These are phyloP conservation scores for Nicotiana attenuata DNA, from an alignment of 257 asterid species.

Conservation along the genomic window DNA sequence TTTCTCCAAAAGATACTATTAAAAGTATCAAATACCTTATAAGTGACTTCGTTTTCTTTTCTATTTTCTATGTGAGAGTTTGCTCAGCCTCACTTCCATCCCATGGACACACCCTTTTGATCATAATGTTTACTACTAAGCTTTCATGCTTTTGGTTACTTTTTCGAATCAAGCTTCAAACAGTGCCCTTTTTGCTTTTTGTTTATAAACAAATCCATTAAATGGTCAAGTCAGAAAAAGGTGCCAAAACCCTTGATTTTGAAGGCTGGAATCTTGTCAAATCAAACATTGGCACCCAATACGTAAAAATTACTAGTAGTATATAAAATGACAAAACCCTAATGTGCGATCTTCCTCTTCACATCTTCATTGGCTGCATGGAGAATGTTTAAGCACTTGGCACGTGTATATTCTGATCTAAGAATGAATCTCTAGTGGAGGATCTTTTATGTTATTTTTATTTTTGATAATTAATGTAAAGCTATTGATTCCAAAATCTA, in stretches of 20 bases:
- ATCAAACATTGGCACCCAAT: slow-evolving; percentile 33
- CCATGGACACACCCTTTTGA: neutral
- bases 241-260: slow-evolving; percentile 22
- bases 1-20: too few species aligned
- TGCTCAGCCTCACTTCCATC: neutral
- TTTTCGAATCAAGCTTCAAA: neutral
- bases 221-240: slow-evolving; percentile 20
- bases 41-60: too few species aligned
- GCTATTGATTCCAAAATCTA: slow-evolving; percentile 13
- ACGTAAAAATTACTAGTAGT: slow-evolving; percentile 18
- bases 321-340: neutral
- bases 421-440: slow-evolving; percentile 28
- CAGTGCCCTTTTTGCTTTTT: slow-evolving; percentile 5
- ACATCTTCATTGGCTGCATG: slow-evolving; percentile 37
- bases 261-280: slow-evolving; percentile 69
- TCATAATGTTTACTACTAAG: neutral
- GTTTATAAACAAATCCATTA: slow-evolving; percentile 1
- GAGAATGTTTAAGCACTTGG: slow-evolving; percentile 17
- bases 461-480: neutral
- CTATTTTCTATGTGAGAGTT: too few species aligned
- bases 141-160: neutral
- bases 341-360: slow-evolving; percentile 8
- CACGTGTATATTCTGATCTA: slow-evolving; percentile 36
- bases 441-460: neutral
- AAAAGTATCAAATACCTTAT: too few species aligned